Percentiles rank a stretch among this genome's conserved stretches.
These are phyloP conservation scores for Caryopteris hybrid DNA, from an alignment of 305 asterid genomes.

Conservation along the genomic window DNA sequence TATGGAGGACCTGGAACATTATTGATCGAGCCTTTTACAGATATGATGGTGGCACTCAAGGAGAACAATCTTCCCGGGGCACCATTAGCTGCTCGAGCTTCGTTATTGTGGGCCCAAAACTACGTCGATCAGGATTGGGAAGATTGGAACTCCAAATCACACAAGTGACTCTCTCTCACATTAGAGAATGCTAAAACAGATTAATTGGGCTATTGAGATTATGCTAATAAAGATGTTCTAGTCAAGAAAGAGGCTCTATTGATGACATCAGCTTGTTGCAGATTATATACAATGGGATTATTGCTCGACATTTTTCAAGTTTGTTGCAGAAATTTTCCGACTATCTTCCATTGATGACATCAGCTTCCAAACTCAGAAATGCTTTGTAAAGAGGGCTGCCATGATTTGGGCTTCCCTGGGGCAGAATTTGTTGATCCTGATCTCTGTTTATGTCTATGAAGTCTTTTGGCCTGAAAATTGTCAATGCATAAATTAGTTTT, in stretches of 20 bases:
- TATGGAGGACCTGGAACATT: slow-evolving; percentile 82
- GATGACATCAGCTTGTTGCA: too few species aligned
- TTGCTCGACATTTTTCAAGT: slow-evolving; percentile 16
- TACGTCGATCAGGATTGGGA: slow-evolving; percentile 34
- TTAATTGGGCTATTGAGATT: neutral
- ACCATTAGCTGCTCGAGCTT: slow-evolving; percentile 37
- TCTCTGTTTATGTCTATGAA: slow-evolving; percentile 28
- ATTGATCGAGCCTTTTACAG: slow-evolving; percentile 65
- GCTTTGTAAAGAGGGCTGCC: slow-evolving; percentile 59
- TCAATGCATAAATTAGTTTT: neutral
- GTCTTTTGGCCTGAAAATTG: slow-evolving; percentile 33
- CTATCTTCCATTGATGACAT: slow-evolving; percentile 13
- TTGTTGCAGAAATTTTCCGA: slow-evolving; percentile 12
- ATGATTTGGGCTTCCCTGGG: slow-evolving; percentile 39
- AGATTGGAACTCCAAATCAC: slow-evolving; percentile 26
- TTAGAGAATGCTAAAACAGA: neutral
- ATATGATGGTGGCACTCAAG: slow-evolving; percentile 64
- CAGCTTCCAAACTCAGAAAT: slow-evolving; percentile 48
- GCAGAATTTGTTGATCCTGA: slow-evolving; percentile 23
- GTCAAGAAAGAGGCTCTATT: slow-evolving; percentile 22
- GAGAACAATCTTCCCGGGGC: slow-evolving; percentile 74
- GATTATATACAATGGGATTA: slow-evolving; percentile 32
- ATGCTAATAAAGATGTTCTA: slow-evolving; percentile 15
- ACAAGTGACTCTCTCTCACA: neutral
- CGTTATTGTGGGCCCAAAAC: slow-evolving; percentile 38